Evolutionary conservation across 352 stramenopile genomes (phyloP).

Genomic region (Achlya hypogyna): DNA sequence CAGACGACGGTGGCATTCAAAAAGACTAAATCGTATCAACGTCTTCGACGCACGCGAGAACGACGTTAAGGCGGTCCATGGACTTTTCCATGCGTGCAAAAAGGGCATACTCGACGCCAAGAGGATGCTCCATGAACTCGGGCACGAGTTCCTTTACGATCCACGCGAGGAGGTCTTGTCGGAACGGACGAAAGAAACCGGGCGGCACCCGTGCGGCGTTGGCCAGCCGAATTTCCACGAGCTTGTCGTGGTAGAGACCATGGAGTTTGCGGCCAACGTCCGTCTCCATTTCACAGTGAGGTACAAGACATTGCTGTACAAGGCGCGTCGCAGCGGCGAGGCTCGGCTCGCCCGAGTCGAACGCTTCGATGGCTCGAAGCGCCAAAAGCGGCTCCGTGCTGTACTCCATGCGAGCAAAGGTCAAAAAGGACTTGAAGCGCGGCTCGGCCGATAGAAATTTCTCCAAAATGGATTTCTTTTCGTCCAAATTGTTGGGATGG

Average conservation of each 20-base stretch:
- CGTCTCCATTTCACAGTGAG: not conserved
- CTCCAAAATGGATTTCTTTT: slow-evolving; percentile 2
- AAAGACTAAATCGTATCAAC: not conserved
- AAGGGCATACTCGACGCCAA: not conserved
- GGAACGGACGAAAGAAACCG: not conserved
- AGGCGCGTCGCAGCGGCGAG: not conserved
- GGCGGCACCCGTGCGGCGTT: not conserved
- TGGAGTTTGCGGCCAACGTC: not conserved
- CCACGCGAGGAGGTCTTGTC: not conserved
- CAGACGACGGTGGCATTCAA: too few species aligned
- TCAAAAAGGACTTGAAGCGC: not conserved
- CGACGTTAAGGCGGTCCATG: slow-evolving; percentile 3
- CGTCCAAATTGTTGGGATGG: not conserved
- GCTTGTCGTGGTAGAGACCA: not conserved
- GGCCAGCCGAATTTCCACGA: not conserved
- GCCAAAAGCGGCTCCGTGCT: not conserved
- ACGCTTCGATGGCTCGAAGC: not conserved
- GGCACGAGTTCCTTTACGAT: not conserved
- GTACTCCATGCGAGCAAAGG: not conserved
- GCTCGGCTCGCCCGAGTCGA: not conserved
- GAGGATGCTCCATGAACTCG: not conserved
- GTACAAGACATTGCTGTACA: not conserved
- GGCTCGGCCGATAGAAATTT: not conserved
- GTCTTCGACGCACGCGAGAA: slow-evolving; percentile 4
- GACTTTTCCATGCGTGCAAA: not conserved